Evolutionary conservation across 108 stramenopile species (phyloP).

Genomic region (Conticribra guillardii): DNA sequence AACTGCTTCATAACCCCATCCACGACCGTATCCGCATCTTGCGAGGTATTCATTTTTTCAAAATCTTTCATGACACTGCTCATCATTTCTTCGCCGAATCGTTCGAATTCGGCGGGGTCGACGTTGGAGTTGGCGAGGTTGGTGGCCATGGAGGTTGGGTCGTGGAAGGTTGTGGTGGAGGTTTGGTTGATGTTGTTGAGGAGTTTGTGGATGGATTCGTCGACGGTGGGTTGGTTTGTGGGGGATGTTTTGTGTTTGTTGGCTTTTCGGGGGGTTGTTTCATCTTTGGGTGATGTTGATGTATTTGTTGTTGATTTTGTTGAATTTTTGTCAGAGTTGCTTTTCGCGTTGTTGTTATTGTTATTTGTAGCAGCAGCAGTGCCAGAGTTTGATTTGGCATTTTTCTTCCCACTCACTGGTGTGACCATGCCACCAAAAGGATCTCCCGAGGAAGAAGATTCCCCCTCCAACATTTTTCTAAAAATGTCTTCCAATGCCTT

Average conservation of each 20-base stretch:
- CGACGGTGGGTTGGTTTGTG: conserved; percentile 30
- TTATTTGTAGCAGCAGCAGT: too few species aligned
- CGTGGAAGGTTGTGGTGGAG: conserved; percentile 1
- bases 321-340: too few species aligned
- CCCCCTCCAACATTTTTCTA: conserved; percentile 16
- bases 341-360: too few species aligned
- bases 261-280: conserved; percentile 14
- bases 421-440: too few species aligned
- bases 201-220: conserved; percentile 54
- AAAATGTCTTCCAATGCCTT: conserved; percentile 26
- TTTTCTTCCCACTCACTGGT: too few species aligned
- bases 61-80: conserved; percentile 72
- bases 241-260: not conserved
- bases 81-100: conserved; percentile 75
- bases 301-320: too few species aligned
- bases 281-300: too few species aligned
- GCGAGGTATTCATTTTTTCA: conserved; percentile 67
- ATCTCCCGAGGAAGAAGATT: not conserved
- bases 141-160: conserved; percentile 38
- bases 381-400: too few species aligned
- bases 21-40: conserved; percentile 79
- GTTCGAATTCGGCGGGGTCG: conserved; percentile 59
- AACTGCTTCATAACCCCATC: conserved; percentile 93
- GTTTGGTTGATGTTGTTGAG: conserved; percentile 49
- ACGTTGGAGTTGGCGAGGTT: conserved; percentile 5